Evolutionary conservation across 2,329 filamentous ascomycete genomes (phyloP).

Genomic region (Coleophoma cylindrospora): DNA sequence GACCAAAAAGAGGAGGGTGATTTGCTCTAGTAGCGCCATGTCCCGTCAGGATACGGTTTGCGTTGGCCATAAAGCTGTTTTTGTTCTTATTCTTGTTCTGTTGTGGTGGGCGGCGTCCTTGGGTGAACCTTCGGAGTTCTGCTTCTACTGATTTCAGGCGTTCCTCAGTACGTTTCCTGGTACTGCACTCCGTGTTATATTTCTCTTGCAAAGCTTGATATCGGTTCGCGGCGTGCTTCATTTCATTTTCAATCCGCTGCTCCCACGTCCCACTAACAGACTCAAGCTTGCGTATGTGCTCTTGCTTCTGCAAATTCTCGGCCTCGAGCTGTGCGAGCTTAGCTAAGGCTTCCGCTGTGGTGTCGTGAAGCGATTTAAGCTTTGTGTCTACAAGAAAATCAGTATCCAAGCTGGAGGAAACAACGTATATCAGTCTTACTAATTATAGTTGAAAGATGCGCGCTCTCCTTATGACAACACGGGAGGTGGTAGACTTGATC

Average conservation of each 20-base stretch:
- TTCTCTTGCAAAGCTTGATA: slow-evolving; percentile 15
- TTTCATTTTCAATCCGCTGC: slow-evolving; percentile 13
- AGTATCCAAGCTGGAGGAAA: background rate
- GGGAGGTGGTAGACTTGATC: slow-evolving; percentile 41
- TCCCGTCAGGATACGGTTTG: background rate
- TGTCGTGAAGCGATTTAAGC: slow-evolving; percentile 9
- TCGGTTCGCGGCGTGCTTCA: slow-evolving; percentile 14
- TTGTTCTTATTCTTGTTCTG: slow-evolving; percentile 7
- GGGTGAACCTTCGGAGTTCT: slow-evolving; percentile 1
- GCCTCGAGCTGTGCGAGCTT: slow-evolving; percentile 6
- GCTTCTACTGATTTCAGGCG: slow-evolving; percentile 7
- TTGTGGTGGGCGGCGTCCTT: background rate
- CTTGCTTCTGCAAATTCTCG: slow-evolving; percentile 9
- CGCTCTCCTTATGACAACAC: slow-evolving; percentile 36
- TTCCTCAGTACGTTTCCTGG: slow-evolving; percentile 10
- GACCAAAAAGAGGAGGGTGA: background rate
- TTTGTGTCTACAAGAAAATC: slow-evolving; percentile 11
- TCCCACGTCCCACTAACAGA: slow-evolving; percentile 11
- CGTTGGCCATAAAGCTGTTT: background rate
- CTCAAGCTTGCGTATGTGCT: slow-evolving; percentile 13
- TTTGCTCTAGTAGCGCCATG: background rate
- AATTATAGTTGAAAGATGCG: slow-evolving; percentile 26
- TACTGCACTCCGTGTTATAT: slow-evolving; percentile 11
- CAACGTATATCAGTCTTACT: slow-evolving; percentile 21
- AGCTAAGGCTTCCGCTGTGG: background rate